Base-by-base conservation (phyloP, 306 rosid genomes). In the peach (Prunus persica) region DNA sequence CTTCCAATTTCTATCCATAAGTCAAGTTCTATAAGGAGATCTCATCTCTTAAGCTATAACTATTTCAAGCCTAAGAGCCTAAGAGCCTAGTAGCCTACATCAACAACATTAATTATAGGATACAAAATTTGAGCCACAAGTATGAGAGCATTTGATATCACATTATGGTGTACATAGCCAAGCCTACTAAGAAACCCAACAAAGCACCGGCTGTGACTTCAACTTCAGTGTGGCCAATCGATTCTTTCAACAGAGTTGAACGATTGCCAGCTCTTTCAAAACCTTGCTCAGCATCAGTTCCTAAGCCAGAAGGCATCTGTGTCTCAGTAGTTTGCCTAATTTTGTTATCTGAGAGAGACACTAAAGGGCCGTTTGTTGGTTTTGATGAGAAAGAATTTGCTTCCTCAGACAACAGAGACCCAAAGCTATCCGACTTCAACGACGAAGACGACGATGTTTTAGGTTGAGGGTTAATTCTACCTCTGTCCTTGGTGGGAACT, bases 131-230 rank as follows among this genome's bases (percentile, higher is more conserved):
- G 4, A 11, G 43, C 8, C 54, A 49, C 6, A 65, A n/a, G 25
- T 30, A 43, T 11, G 80, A 55, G 46, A 43, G 56, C 8, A 20
- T 27, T 43, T 72, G 30, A 28, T 4, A 22, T 80, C 76, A 80
- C 22, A 69, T 45, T 25, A 55, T 34, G 56, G 66, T 65, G 81
- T 79, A 64, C 13, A 87, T 87, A 22, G 80, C 85, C 72, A 89
- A 51, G 73, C 85, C 85, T 69, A 90, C 96, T 54, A 93, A 69
- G 82, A 93, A 80, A 52, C 97, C 97, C 46, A 90, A 72, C 20
- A 90, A 84, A 61, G 94, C 96, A 78, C 97, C 97, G 56, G 89
- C 97, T 19, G 88, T 16, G 79, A 90, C 97, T 82, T 93, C 96
- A 77, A 90, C 77, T 84, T 90, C 93, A 18, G 93, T 89, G 77